phyloP scores from a whole-genome alignment of 768 basidiomycete species.

The Podaxis pistillaris region DNA sequence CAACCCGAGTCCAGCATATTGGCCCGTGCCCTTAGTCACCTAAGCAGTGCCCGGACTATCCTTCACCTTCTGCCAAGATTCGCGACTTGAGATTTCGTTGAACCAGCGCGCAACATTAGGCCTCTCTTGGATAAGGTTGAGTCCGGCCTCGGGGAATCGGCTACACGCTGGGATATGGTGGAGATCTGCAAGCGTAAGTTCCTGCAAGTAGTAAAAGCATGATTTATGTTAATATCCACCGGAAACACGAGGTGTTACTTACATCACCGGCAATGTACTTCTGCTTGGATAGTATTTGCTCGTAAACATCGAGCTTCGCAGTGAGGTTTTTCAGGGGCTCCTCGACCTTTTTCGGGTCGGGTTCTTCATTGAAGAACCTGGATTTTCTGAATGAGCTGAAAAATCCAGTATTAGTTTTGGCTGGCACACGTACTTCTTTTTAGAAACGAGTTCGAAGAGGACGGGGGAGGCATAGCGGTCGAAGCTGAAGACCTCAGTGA shows the following conservation, averaged over 20 bases:
- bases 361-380: conserved; percentile 27
- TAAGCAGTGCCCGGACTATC: not conserved
- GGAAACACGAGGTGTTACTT: not conserved
- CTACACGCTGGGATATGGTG: conserved; percentile 43
- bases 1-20: not conserved
- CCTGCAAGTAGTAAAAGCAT: conserved; percentile 22
- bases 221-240: not conserved
- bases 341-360: conserved; percentile 16
- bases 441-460: conserved; percentile 46
- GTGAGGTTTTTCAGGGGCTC: conserved; percentile 24
- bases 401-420: not conserved
- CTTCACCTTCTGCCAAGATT: conserved; percentile 49
- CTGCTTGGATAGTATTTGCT: conserved; percentile 44
- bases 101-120: conserved; percentile 42
- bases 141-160: conserved; percentile 20
- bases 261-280: conserved; percentile 47
- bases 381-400: not conserved
- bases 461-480: conserved; percentile 31
- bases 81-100: conserved; percentile 36
- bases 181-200: conserved; percentile 44
- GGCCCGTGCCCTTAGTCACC: not conserved
- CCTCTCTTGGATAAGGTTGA: conserved; percentile 29
- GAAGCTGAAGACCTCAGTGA: conserved; percentile 48
- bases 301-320: conserved; percentile 42
- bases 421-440: conserved; percentile 34